A percentile compares a stretch with the other conserved stretches of the same genome.
Evolutionary conservation across 345 rosid species (phyloP).

Genomic region (Populus davidiana): DNA sequence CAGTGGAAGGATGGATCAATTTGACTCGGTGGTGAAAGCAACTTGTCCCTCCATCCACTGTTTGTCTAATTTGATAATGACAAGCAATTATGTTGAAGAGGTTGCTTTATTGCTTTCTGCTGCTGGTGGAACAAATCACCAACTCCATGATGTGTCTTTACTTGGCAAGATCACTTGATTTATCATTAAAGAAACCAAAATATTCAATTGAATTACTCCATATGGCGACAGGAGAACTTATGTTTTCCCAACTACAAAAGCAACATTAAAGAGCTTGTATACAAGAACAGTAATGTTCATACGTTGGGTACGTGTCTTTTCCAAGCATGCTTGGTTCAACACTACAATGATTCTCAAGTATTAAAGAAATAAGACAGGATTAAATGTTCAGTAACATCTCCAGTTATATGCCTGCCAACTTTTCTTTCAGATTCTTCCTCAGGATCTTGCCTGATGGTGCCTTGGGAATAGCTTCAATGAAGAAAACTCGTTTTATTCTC

Average conservation of each 20-base stretch:
- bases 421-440: conserved; percentile 21
- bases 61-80: background rate
- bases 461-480: conserved; percentile 27
- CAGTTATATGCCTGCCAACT: conserved; percentile 9
- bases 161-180: background rate
- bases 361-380: background rate
- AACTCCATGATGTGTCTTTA: background rate
- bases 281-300: background rate
- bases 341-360: background rate
- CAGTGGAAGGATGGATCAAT: background rate
- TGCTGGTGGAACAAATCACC: background rate
- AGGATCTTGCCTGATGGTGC: conserved; percentile 35
- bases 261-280: background rate
- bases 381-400: background rate
- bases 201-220: background rate
- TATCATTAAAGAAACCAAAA: background rate
- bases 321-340: background rate
- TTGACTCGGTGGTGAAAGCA: background rate
- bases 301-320: background rate
- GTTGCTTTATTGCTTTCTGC: background rate
- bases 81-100: background rate
- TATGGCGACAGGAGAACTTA: background rate
- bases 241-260: background rate
- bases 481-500: conserved; percentile 20
- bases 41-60: background rate